Percentiles rank a stretch among this genome's conserved stretches.
Conservation (phyloP, 441 rosid genomes). For the Aleurites moluccanus region DNA sequence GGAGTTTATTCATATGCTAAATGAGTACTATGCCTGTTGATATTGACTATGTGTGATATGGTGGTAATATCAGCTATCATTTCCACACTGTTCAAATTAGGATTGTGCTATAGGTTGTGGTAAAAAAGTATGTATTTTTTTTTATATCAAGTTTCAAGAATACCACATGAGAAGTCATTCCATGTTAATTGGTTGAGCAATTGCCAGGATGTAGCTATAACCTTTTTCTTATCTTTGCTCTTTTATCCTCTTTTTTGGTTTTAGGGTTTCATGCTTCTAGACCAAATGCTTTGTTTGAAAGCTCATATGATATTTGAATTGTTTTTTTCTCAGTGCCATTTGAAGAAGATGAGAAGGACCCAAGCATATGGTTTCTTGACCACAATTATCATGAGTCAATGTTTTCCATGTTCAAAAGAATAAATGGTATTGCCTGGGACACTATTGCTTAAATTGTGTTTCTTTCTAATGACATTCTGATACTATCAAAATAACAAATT, state of each 20-base stretch:
- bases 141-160: neutral
- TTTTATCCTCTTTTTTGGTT: neutral
- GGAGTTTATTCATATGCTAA: neutral
- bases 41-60: neutral
- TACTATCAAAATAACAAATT: slow-evolving; percentile 3
- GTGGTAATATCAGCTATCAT: neutral
- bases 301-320: slow-evolving; percentile 20
- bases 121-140: neutral
- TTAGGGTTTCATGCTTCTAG: neutral
- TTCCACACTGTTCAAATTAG: neutral
- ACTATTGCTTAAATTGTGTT: neutral
- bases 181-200: slow-evolving; percentile 2
- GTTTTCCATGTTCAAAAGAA: slow-evolving; percentile 90
- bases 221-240: neutral
- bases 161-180: neutral
- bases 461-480: neutral
- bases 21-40: neutral
- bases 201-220: neutral
- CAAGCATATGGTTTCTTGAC: slow-evolving; percentile 84
- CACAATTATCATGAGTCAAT: slow-evolving; percentile 86
- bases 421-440: slow-evolving; percentile 50
- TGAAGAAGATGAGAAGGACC: slow-evolving; percentile 87
- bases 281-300: slow-evolving; percentile 5
- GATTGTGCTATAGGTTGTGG: neutral
- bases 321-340: slow-evolving; percentile 64